Conservation (phyloP, 2,329 filamentous ascomycete genomes). For the Myriosclerotinia scirpicola region DNA sequence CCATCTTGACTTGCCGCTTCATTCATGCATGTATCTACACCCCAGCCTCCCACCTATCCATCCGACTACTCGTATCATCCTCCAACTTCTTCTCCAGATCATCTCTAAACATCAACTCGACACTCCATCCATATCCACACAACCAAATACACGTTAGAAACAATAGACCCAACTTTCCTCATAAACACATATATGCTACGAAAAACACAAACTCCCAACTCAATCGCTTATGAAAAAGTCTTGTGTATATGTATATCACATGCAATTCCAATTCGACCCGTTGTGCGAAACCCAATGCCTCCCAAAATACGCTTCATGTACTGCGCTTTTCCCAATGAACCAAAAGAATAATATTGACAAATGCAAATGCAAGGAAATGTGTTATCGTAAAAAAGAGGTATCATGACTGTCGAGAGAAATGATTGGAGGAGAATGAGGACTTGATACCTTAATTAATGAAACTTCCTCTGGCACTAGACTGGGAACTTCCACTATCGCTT, state of each 20-base stretch:
- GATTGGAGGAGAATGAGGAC: background rate
- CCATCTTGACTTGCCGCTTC: background rate
- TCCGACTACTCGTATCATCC: background rate
- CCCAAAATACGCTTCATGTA: conserved; percentile 16
- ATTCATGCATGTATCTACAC: conserved; percentile 12
- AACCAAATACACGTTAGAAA: conserved; percentile 7
- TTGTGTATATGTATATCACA: conserved; percentile 12
- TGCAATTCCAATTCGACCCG: conserved; percentile 7
- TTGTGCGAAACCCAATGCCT: conserved; percentile 10
- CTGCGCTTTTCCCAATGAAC: conserved; percentile 13
- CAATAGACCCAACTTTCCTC: conserved; percentile 1
- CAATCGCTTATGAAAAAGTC: conserved; percentile 14
- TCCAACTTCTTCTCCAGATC: background rate
- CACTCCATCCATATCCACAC: conserved; percentile 8
- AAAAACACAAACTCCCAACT: conserved; percentile 10
- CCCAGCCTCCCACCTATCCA: background rate
- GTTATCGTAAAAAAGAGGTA: background rate
- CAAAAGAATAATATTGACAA: background rate
- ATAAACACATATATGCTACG: conserved; percentile 13
- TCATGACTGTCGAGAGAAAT: background rate
- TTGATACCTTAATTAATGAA: conserved; percentile 5
- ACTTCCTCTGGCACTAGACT: conserved; percentile 34
- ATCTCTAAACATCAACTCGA: background rate
- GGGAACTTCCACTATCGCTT: conserved; percentile 48
- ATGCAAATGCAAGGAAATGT: conserved; percentile 1